phyloP scores from a whole-genome alignment of 2,329 filamentous ascomycete genomes.

The Scolecobasidium constrictum region DNA sequence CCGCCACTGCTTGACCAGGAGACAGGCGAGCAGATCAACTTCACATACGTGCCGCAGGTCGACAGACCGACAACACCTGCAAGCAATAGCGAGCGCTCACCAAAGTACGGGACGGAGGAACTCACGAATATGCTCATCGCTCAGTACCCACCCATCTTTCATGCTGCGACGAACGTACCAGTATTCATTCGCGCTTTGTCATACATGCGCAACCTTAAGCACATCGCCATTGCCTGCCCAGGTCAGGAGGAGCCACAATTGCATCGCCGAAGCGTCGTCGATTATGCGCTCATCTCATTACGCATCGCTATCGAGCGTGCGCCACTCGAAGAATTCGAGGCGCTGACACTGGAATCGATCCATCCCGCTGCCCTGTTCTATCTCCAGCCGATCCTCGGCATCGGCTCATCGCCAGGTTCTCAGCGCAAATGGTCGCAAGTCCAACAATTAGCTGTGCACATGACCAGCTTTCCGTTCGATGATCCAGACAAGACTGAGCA shows the following conservation, averaged over 20 bases:
- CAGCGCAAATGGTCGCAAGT: conserved; percentile 69
- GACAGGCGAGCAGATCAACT: conserved; percentile 67
- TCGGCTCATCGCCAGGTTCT: conserved; percentile 63
- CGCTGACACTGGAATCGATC: conserved; percentile 61
- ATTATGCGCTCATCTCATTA: conserved; percentile 80
- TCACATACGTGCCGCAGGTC: conserved; percentile 69
- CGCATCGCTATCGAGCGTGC: conserved; percentile 73
- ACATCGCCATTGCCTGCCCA: conserved; percentile 67
- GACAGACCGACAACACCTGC: conserved; percentile 41
- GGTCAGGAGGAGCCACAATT: conserved; percentile 57
- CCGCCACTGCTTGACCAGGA: conserved; percentile 72
- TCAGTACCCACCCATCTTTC: conserved; percentile 82
- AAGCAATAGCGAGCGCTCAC: conserved; percentile 45
- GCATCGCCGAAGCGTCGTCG: conserved; percentile 67
- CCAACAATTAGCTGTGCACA: conserved; percentile 58
- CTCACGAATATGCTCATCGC: conserved; percentile 72
- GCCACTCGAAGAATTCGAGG: conserved; percentile 52
- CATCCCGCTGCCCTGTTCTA: conserved; percentile 70
- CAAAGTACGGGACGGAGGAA: conserved; percentile 70
- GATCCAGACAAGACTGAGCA: conserved; percentile 48
- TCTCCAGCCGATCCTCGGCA: conserved; percentile 61
- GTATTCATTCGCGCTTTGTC: conserved; percentile 70
- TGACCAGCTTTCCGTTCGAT: conserved; percentile 58
- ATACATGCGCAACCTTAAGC: conserved; percentile 56
- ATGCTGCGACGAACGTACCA: conserved; percentile 77